These are phyloP conservation scores for Xylaria sp. DNA, from an alignment of 2,329 filamentous ascomycete genomes.

Conservation along the genomic window DNA sequence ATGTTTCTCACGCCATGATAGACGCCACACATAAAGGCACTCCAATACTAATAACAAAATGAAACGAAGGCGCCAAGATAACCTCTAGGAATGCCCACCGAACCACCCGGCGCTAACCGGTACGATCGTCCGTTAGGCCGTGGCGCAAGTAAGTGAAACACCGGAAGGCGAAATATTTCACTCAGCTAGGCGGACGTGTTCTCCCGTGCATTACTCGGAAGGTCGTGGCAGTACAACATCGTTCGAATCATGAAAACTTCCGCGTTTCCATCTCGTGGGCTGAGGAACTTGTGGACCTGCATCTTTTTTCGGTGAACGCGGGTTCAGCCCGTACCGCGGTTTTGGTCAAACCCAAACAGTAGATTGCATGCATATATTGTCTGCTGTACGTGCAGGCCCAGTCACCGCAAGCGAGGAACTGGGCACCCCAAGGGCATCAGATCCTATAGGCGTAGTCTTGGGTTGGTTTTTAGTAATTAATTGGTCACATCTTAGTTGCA, in stretches of 20 bases:
- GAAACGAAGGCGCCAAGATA: not conserved
- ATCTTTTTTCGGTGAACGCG: too few relatives aligned
- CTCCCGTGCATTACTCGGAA: not conserved
- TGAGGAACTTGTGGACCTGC: too few relatives aligned
- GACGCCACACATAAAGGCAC: not conserved
- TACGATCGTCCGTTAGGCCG: not conserved
- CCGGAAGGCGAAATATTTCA: conserved; percentile 1
- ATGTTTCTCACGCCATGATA: not conserved
- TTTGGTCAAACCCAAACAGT: too few relatives aligned
- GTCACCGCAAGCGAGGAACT: too few relatives aligned
- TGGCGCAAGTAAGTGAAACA: conserved; percentile 18
- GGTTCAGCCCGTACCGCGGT: too few relatives aligned
- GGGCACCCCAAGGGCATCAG: too few relatives aligned
- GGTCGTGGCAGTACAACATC: too few relatives aligned
- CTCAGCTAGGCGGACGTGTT: not conserved
- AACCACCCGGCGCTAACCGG: conserved; percentile 4
- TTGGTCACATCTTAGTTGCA: not conserved
- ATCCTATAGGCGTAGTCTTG: not conserved
- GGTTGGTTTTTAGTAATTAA: not conserved
- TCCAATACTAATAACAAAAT: not conserved
- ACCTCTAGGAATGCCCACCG: conserved; percentile 2
- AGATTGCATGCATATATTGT: too few relatives aligned
- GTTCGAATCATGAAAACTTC: too few relatives aligned
- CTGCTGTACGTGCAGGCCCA: too few relatives aligned
- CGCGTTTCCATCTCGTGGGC: too few relatives aligned